These are phyloP conservation scores for Alloascoidea africana DNA, from an alignment of 805 yeast species.

Conservation along the genomic window DNA sequence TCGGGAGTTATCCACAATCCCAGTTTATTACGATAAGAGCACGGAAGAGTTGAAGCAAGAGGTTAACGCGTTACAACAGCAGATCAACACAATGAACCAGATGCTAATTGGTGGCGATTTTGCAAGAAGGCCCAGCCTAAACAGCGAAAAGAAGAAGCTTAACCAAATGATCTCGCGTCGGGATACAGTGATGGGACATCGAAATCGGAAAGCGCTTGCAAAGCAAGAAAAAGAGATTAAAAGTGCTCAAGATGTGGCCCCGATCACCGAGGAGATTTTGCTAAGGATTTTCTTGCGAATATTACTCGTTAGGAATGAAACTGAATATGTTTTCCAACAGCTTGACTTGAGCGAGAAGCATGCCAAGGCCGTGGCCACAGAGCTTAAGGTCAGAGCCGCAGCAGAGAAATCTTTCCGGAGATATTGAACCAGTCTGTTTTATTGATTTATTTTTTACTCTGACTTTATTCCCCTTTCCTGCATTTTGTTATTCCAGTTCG, in stretches of 20 bases:
- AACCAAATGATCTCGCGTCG: slow-evolving; percentile 38
- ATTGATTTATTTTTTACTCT: no score
- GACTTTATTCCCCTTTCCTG: no score
- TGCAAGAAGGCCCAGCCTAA: not conserved
- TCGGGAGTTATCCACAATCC: slow-evolving; percentile 46
- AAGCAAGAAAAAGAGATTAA: slow-evolving; percentile 29
- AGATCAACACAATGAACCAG: no score
- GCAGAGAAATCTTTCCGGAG: slow-evolving; percentile 1
- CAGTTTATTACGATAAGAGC: slow-evolving; percentile 46
- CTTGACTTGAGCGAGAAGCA: not conserved
- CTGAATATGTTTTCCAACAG: not conserved
- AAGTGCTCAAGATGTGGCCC: slow-evolving; percentile 30
- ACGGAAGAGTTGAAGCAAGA: slow-evolving; percentile 34
- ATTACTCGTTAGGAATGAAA: not conserved
- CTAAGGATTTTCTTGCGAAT: slow-evolving; percentile 62
- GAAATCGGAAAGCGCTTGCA: slow-evolving; percentile 41
- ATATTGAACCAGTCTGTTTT: no score
- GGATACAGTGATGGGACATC: slow-evolving; percentile 58
- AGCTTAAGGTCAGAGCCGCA: not conserved
- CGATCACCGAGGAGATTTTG: slow-evolving; percentile 47
- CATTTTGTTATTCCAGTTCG: no score
- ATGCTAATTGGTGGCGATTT: not conserved
- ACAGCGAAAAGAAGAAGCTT: not conserved
- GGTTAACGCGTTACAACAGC: slow-evolving; percentile 41
- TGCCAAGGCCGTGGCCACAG: not conserved